A percentile compares a stretch with the other conserved stretches of the same genome.
Conservation (phyloP, 495 filamentous ascomycete species). For the Aspergillus asperescens region DNA sequence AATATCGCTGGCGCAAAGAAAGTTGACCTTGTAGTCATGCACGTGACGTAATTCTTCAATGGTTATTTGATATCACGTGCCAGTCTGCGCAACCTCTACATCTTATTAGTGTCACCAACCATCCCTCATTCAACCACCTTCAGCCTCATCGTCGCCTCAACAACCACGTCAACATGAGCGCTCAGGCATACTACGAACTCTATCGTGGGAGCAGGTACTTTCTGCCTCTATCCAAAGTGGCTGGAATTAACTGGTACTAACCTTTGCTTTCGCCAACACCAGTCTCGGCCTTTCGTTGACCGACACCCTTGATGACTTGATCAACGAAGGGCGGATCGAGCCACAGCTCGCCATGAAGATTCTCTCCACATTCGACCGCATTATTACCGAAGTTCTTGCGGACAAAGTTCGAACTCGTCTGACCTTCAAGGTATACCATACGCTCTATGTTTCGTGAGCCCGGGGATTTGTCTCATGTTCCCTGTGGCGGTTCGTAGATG, state of each 20-base stretch:
- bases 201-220: conserved; percentile 92
- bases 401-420: conserved; percentile 87
- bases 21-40: background rate
- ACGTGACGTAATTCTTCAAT: conserved; percentile 4
- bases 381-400: conserved; percentile 79
- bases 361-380: conserved; percentile 83
- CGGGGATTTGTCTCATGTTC: background rate
- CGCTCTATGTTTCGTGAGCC: background rate
- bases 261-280: conserved; percentile 13
- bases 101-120: conserved; percentile 12
- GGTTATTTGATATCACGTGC: conserved; percentile 12
- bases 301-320: conserved; percentile 93
- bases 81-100: conserved; percentile 7
- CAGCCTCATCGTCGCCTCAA: conserved; percentile 7
- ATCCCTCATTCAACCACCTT: conserved; percentile 19
- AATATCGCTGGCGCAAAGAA: background rate
- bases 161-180: conserved; percentile 26
- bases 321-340: conserved; percentile 87
- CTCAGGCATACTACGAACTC: conserved; percentile 76
- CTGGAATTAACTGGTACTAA: background rate
- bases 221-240: too few species aligned
- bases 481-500: background rate
- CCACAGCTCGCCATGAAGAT: conserved; percentile 99
- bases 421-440: conserved; percentile 82
- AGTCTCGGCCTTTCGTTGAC: conserved; percentile 89